phyloP scores from a whole-genome alignment of 805 yeast genomes.

The Ogataea corticis region DNA sequence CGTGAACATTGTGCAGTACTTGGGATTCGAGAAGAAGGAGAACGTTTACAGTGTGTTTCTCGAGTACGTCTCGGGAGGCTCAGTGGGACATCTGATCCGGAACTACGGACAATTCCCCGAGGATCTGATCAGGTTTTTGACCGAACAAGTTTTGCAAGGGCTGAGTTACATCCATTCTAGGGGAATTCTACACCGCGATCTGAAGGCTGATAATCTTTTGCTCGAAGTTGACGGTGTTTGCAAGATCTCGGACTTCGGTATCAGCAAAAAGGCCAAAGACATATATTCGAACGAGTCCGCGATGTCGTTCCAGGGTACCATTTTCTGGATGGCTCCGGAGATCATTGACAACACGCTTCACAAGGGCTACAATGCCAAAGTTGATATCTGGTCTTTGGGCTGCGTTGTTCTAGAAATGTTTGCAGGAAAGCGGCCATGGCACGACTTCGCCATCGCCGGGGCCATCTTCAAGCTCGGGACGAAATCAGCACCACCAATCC shows the following conservation, averaged over 20 bases:
- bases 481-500: constrained; percentile 92
- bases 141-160: constrained; percentile 80
- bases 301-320: constrained; percentile 93
- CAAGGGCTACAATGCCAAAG: constrained; percentile 95
- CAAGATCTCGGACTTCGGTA: constrained; percentile 95
- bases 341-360: constrained; percentile 83
- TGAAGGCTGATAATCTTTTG: constrained; percentile 89
- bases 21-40: constrained; percentile 83
- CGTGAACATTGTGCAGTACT: constrained; percentile 89
- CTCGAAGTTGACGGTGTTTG: constrained; percentile 91
- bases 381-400: constrained; percentile 97
- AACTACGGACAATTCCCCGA: constrained; percentile 86
- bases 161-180: constrained; percentile 82
- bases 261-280: constrained; percentile 81
- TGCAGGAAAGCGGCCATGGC: constrained; percentile 98
- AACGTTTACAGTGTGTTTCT: constrained; percentile 81
- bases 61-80: constrained; percentile 98
- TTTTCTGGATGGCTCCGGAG: constrained; percentile 99
- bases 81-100: constrained; percentile 83
- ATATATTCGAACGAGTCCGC: constrained; percentile 90
- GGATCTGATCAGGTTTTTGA: constrained; percentile 65
- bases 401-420: constrained; percentile 97
- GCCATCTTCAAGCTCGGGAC: constrained; percentile 90
- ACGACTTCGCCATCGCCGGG: constrained; percentile 89
- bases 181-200: constrained; percentile 89